These are phyloP conservation scores for Suillus subluteus DNA, from an alignment of 768 basidiomycete genomes.

Conservation along the genomic window DNA sequence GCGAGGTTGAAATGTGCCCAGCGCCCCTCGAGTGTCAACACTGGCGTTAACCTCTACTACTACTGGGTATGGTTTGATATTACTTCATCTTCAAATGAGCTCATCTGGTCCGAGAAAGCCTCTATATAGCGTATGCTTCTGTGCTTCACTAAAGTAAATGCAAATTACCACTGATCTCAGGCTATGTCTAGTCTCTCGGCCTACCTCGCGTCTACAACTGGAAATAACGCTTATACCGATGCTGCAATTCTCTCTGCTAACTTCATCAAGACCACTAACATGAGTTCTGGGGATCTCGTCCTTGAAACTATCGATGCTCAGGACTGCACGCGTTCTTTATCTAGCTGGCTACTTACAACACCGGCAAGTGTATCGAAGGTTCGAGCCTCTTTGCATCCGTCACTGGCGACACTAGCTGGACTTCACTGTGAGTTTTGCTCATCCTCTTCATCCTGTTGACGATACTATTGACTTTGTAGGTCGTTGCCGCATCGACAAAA, in stretches of 20 bases:
- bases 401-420: conserved; percentile 47
- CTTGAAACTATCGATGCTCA: conserved; percentile 51
- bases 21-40: conserved; percentile 44
- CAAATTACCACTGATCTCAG: background rate
- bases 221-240: conserved; percentile 46
- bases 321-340: conserved; percentile 50
- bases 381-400: conserved; percentile 47
- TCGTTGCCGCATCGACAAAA: conserved; percentile 46
- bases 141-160: background rate
- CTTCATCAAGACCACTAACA: conserved; percentile 49
- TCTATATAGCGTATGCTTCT: conserved; percentile 42
- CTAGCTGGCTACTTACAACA: conserved; percentile 56
- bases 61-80: conserved; percentile 43
- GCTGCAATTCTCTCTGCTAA: conserved; percentile 50
- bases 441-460: conserved; percentile 7
- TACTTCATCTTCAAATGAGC: background rate
- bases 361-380: conserved; percentile 57
- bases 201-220: conserved; percentile 50
- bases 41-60: conserved; percentile 51
- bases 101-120: conserved; percentile 25
- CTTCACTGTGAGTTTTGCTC: conserved; percentile 37
- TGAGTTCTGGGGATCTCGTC: conserved; percentile 44
- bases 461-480: conserved; percentile 27
- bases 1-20: conserved; percentile 18
- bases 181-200: conserved; percentile 45